Evolutionary conservation across 2,329 filamentous ascomycete genomes (phyloP).

Genomic region (Colletotrichum trifolii): DNA sequence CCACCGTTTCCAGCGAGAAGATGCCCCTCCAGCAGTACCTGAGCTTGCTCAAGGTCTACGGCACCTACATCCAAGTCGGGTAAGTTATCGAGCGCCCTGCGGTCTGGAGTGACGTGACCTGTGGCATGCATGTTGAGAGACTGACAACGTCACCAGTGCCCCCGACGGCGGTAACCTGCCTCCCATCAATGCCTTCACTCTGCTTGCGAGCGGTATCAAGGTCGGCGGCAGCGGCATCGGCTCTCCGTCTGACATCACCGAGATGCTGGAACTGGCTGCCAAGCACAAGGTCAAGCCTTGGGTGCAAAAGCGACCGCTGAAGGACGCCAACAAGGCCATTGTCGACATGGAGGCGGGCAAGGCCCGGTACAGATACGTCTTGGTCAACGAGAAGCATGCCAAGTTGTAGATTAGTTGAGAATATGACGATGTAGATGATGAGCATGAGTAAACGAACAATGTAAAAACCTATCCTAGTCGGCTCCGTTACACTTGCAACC

Average conservation of each 20-base stretch:
- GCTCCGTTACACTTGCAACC: no score
- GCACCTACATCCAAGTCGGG: slow-evolving; percentile 42
- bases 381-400: slow-evolving; percentile 49
- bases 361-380: slow-evolving; percentile 55
- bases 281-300: slow-evolving; percentile 65
- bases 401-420: slow-evolving; percentile 15
- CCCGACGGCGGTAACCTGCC: slow-evolving; percentile 59
- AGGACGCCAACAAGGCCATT: slow-evolving; percentile 62
- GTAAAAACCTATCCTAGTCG: no score
- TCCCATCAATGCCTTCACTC: slow-evolving; percentile 61
- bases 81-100: slow-evolving; percentile 8
- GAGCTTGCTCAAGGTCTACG: slow-evolving; percentile 50
- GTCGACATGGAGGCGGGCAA: slow-evolving; percentile 65
- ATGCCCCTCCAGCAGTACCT: slow-evolving; percentile 70
- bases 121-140: no score
- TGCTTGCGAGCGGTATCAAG: slow-evolving; percentile 65
- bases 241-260: slow-evolving; percentile 57
- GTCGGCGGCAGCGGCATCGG: slow-evolving; percentile 57
- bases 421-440: slow-evolving; percentile 19
- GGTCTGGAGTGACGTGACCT: neutral
- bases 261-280: slow-evolving; percentile 66
- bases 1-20: slow-evolving; percentile 59
- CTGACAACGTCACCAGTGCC: slow-evolving; percentile 43
- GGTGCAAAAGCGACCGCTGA: slow-evolving; percentile 63
- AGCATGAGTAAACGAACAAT: neutral